phyloP scores from a whole-genome alignment of 2,329 filamentous ascomycete species.

The Aspergillus pseudoterreus region DNA sequence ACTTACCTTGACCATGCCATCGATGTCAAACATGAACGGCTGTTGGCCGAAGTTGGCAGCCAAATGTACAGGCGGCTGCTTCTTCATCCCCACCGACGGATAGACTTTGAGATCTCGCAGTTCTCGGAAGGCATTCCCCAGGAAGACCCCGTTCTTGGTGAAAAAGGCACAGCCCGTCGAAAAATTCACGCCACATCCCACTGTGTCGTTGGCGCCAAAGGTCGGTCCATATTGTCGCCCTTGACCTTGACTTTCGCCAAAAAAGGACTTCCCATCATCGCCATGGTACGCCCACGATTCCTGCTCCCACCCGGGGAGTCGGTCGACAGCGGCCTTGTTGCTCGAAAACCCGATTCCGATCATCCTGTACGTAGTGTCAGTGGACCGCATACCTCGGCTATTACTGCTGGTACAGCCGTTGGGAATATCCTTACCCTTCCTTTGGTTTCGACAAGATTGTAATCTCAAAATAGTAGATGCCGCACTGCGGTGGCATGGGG shows the following conservation, averaged over 20 bases:
- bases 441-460: constrained; percentile 63
- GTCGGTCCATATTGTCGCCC: constrained; percentile 58
- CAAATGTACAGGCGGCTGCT: constrained; percentile 54
- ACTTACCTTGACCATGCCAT: constrained; percentile 73
- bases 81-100: constrained; percentile 65
- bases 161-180: constrained; percentile 60
- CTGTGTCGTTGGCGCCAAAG: constrained; percentile 56
- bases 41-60: constrained; percentile 62
- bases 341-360: constrained; percentile 60
- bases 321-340: constrained; percentile 55
- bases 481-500: constrained; percentile 82
- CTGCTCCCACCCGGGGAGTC: constrained; percentile 63
- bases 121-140: constrained; percentile 51
- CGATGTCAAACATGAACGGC: constrained; percentile 88
- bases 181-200: constrained; percentile 65
- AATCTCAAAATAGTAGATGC: constrained; percentile 90
- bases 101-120: constrained; percentile 42
- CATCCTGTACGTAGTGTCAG: constrained; percentile 20
- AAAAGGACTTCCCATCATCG: constrained; percentile 63
- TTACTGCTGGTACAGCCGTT: no score
- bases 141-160: constrained; percentile 59
- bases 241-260: constrained; percentile 52
- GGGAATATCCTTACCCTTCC: constrained; percentile 53
- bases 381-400: no score
- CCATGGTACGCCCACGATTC: constrained; percentile 66